These are phyloP conservation scores for Dichotomocladium elegans DNA, from an alignment of 371 early-diverging fungal species.

Conservation along the genomic window DNA sequence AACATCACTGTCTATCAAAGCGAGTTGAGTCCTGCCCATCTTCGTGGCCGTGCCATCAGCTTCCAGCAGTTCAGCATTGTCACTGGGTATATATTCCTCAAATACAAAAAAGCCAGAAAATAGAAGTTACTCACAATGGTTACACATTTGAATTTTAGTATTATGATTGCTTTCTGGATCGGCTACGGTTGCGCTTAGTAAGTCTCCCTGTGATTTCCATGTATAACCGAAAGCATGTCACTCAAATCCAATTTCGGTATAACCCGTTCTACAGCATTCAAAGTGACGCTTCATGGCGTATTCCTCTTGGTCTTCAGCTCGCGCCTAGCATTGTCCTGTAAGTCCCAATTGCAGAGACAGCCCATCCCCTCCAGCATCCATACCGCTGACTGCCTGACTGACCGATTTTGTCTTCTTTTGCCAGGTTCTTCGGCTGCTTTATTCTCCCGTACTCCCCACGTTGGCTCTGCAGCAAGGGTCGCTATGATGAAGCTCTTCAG, in stretches of 20 bases:
- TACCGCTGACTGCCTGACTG: too few relatives aligned
- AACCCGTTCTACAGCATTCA: constrained; percentile 28
- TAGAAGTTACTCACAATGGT: too few relatives aligned
- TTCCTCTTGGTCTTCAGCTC: constrained; percentile 30
- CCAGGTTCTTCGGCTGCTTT: constrained; percentile 37
- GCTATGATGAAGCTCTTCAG: constrained; percentile 39
- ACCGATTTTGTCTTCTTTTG: too few relatives aligned
- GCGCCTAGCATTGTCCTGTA: constrained; percentile 32
- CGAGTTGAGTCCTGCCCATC: constrained; percentile 26
- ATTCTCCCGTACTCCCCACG: constrained; percentile 45
- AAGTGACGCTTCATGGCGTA: constrained; percentile 30
- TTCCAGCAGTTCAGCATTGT: constrained; percentile 21
- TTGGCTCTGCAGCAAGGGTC: constrained; percentile 45
- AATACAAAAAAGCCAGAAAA: too few relatives aligned
- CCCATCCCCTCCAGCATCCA: too few relatives aligned
- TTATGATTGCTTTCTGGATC: constrained; percentile 44
- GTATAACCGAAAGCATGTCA: too few relatives aligned
- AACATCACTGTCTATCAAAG: constrained; percentile 32
- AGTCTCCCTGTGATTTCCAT: too few relatives aligned
- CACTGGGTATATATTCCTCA: constrained; percentile 17
- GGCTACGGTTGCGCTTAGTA: constrained; percentile 40
- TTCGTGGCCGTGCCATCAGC: constrained; percentile 17
- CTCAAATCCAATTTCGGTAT: too few relatives aligned
- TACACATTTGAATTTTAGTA: constrained; percentile 23
- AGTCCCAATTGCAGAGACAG: too few relatives aligned